Conservation (phyloP, 2,329 filamentous ascomycete genomes). For the Pseudogymnoascus sp. region DNA sequence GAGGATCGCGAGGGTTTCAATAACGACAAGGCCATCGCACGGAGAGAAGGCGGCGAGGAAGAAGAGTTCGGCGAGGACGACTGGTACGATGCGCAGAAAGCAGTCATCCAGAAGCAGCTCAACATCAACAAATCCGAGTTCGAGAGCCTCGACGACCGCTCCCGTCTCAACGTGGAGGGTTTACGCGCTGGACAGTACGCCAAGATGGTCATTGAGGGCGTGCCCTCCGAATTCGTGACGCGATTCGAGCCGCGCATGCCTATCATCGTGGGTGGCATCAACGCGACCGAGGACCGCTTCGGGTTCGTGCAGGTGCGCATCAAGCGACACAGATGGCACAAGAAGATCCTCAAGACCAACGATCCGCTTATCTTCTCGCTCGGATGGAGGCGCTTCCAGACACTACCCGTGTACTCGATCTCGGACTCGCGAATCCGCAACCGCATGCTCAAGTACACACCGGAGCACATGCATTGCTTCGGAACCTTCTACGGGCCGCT, state of each 20-base stretch:
- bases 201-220: conserved; percentile 78
- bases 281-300: conserved; percentile 89
- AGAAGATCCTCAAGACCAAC: conserved; percentile 97
- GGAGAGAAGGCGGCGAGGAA: conserved; percentile 61
- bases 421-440: conserved; percentile 90
- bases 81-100: conserved; percentile 97
- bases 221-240: conserved; percentile 82
- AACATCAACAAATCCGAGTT: conserved; percentile 96
- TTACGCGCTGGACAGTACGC: conserved; percentile 89
- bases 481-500: conserved; percentile 92
- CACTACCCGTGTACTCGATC: conserved; percentile 86
- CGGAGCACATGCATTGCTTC: conserved; percentile 99
- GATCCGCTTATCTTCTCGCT: conserved; percentile 96
- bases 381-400: conserved; percentile 93
- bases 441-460: conserved; percentile 97
- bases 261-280: conserved; percentile 83
- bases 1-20: conserved; percentile 95
- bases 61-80: conserved; percentile 91
- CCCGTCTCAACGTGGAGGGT: conserved; percentile 79
- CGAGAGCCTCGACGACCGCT: conserved; percentile 74
- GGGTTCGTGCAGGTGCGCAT: conserved; percentile 93
- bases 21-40: conserved; percentile 76
- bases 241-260: conserved; percentile 78
- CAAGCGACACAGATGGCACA: conserved; percentile 97
- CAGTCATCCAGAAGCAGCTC: conserved; percentile 86